These are phyloP conservation scores for Cryphonectria radicalis DNA, from an alignment of 2,329 filamentous ascomycete species.

Conservation along the genomic window DNA sequence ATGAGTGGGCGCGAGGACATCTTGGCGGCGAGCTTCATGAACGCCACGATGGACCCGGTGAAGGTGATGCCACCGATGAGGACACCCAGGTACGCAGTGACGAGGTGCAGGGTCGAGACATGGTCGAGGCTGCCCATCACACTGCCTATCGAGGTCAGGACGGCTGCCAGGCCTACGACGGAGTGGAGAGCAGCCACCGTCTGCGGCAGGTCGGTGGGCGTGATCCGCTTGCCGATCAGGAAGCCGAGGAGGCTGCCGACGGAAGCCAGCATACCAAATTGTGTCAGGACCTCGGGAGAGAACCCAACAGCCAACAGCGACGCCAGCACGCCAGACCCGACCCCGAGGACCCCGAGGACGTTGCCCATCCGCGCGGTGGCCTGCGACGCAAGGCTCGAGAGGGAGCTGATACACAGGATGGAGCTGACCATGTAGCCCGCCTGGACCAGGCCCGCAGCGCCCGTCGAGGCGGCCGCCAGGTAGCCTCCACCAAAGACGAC, in stretches of 20 bases:
- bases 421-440: slow-evolving; percentile 87
- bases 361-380: slow-evolving; percentile 84
- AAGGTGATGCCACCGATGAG: slow-evolving; percentile 89
- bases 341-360: slow-evolving; percentile 83
- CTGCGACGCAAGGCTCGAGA: slow-evolving; percentile 82
- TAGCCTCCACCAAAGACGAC: slow-evolving; percentile 80
- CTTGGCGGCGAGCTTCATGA: slow-evolving; percentile 80
- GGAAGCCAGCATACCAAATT: slow-evolving; percentile 78
- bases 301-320: slow-evolving; percentile 83
- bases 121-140: slow-evolving; percentile 75
- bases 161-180: slow-evolving; percentile 85
- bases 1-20: slow-evolving; percentile 79
- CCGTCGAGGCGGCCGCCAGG: slow-evolving; percentile 77
- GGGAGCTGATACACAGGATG: slow-evolving; percentile 80
- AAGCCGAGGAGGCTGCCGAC: slow-evolving; percentile 71
- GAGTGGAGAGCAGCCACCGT: slow-evolving; percentile 89
- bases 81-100: slow-evolving; percentile 84
- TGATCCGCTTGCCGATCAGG: slow-evolving; percentile 83
- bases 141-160: slow-evolving; percentile 85
- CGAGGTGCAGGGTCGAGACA: slow-evolving; percentile 78
- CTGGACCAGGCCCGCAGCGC: slow-evolving; percentile 82
- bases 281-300: slow-evolving; percentile 74
- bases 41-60: slow-evolving; percentile 87
- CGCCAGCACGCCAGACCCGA: slow-evolving; percentile 80
- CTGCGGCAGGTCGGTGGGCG: slow-evolving; percentile 84